phyloP scores from a whole-genome alignment of 805 yeast genomes.

The Metschnikowia lochheadii region DNA sequence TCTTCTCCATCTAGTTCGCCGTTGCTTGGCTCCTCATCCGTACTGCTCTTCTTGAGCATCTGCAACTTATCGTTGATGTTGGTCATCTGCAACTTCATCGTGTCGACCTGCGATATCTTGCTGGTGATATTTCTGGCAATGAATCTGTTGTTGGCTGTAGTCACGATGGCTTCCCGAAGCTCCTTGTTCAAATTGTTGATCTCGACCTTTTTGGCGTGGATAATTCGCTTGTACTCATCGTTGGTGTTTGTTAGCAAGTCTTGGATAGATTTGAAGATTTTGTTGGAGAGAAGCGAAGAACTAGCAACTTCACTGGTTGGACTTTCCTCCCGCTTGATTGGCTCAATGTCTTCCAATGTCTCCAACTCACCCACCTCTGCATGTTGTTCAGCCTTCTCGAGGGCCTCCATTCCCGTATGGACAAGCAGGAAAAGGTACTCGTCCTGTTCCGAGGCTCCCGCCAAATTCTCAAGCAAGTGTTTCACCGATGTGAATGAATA shows the following conservation, averaged over 20 bases:
- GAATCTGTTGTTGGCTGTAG: slow-evolving; percentile 41
- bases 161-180: slow-evolving; percentile 37
- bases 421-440: slow-evolving; percentile 33
- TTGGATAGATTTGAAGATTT: slow-evolving; percentile 38
- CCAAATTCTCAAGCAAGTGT: slow-evolving; percentile 11
- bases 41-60: slow-evolving; percentile 18
- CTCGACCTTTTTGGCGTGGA: slow-evolving; percentile 34
- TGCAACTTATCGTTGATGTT: slow-evolving; percentile 37
- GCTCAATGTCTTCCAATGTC: not conserved
- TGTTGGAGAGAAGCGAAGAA: slow-evolving; percentile 23
- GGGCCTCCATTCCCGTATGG: slow-evolving; percentile 31
- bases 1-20: slow-evolving; percentile 54
- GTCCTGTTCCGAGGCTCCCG: slow-evolving; percentile 15
- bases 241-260: slow-evolving; percentile 35
- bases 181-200: slow-evolving; percentile 33
- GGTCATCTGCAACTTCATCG: slow-evolving; percentile 45
- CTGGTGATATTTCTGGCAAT: slow-evolving; percentile 33
- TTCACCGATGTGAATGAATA: slow-evolving; percentile 8
- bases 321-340: slow-evolving; percentile 1
- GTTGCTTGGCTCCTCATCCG: slow-evolving; percentile 19
- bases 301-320: slow-evolving; percentile 12
- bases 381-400: slow-evolving; percentile 22
- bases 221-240: slow-evolving; percentile 34
- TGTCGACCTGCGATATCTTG: slow-evolving; percentile 41
- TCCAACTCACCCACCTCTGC: slow-evolving; percentile 11